Evolutionary conservation across 768 basidiomycete genomes (phyloP).

Genomic region (Boletus patriciae): DNA sequence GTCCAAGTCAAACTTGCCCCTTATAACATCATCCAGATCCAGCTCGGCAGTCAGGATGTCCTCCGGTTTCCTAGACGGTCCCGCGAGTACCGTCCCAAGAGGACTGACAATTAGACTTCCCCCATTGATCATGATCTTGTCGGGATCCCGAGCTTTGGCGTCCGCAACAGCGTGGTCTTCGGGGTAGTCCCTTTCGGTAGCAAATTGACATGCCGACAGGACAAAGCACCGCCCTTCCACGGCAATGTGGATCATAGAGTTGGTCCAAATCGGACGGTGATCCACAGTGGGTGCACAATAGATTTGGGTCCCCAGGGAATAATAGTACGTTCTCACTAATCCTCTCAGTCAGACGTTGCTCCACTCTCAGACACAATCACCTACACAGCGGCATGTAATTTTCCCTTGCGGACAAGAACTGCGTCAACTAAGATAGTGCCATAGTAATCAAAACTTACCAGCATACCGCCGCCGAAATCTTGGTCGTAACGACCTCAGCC

Average conservation of each 20-base stretch:
- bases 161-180: constrained; percentile 45
- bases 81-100: constrained; percentile 56
- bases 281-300: constrained; percentile 71
- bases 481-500: constrained; percentile 35
- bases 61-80: constrained; percentile 53
- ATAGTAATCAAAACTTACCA: constrained; percentile 40
- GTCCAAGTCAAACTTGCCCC: constrained; percentile 65
- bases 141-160: constrained; percentile 36
- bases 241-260: constrained; percentile 62
- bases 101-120: constrained; percentile 63
- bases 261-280: constrained; percentile 53
- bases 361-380: constrained; percentile 18
- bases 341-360: background rate
- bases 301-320: constrained; percentile 56
- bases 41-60: constrained; percentile 57
- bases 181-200: constrained; percentile 55
- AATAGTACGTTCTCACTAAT: constrained; percentile 60
- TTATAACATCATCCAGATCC: constrained; percentile 54
- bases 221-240: constrained; percentile 71
- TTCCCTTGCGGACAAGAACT: constrained; percentile 46
- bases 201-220: constrained; percentile 60
- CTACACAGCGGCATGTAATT: constrained; percentile 66
- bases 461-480: constrained; percentile 57
- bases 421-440: background rate
- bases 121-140: constrained; percentile 59